Evolutionary conservation across 1,284 basidiomycete genomes (phyloP).

Genomic region (Moniliella sp.): DNA sequence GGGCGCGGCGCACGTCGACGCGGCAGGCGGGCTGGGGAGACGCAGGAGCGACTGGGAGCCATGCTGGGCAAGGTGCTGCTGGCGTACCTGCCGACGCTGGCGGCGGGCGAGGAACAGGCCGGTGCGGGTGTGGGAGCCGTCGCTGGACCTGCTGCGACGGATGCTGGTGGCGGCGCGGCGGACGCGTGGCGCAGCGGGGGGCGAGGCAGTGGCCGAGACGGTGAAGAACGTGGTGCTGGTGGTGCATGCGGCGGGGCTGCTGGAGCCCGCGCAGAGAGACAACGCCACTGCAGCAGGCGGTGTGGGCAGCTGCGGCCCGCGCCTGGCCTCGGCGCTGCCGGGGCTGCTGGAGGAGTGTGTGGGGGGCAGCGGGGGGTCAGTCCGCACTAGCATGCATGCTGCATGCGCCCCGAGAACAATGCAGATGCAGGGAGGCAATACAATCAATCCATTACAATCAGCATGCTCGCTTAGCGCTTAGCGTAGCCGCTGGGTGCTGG

Average conservation of each 20-base stretch:
- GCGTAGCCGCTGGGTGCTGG: too few relatives aligned
- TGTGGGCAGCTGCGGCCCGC: too few relatives aligned
- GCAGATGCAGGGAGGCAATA: too few relatives aligned
- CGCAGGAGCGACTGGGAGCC: constrained; percentile 61
- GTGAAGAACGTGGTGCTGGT: constrained; percentile 90
- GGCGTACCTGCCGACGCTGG: constrained; percentile 62
- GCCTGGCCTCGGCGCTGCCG: too few relatives aligned
- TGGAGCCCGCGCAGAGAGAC: too few relatives aligned
- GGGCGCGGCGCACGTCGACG: constrained; percentile 56
- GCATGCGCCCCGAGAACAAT: too few relatives aligned
- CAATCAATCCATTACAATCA: too few relatives aligned
- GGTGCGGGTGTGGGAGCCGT: constrained; percentile 61
- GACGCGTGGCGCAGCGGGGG: constrained; percentile 70
- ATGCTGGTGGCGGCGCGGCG: constrained; percentile 60
- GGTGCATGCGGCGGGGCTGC: constrained; percentile 66
- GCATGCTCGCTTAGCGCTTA: too few relatives aligned
- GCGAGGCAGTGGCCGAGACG: constrained; percentile 81
- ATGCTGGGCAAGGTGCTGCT: constrained; percentile 84
- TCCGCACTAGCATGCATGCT: too few relatives aligned
- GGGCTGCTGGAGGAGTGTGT: too few relatives aligned
- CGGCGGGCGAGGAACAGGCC: constrained; percentile 42
- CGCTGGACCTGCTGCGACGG: constrained; percentile 72
- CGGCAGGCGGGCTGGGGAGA: constrained; percentile 59
- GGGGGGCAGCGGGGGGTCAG: too few relatives aligned
- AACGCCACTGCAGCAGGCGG: too few relatives aligned